Base-by-base conservation (phyloP, 2,329 filamentous ascomycete species). In the Orbilia blumenaviensis region DNA sequence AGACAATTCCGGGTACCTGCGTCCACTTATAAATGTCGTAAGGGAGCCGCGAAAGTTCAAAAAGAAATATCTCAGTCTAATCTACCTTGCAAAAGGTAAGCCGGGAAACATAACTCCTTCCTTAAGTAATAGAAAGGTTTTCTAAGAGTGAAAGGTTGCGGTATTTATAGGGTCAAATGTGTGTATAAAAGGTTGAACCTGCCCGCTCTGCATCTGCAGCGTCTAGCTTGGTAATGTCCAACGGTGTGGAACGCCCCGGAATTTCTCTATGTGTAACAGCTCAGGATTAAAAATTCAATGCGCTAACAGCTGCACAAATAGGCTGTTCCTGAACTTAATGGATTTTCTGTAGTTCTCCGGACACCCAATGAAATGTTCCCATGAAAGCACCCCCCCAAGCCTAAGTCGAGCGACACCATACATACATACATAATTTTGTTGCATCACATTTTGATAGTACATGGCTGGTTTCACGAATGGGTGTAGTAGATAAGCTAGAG, bases 231-330 rank as follows among this genome's bases (percentile, higher is more conserved):
- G n/a, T 58, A 36, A 36, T 36, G 54, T 16, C 34, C 21, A 9
- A 21, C 34, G 18, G 18, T 58, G 52, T 41, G 54, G 54, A 34
- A n/a, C 27, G 16, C n/a, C 27, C 18, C 48, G 25, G 48, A 12
- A 54, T 54, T 32, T 34, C n/a, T 54, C 7, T 34, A 54, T 41
- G 54, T 60, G 34, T 60, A 60, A 60, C 50, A 23, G 29, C 23
- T 60, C 54, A 34, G 54, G 23, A 60, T 60, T 25, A 32, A 21
- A 32, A 23, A 21, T 61, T 3, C 56, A 14, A 10, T 42, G 23
- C 14, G 23, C 56, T 23, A 14, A 10, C 44, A 44, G 32, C 36
- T 61, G 25, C 27, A 29, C 10, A 23, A n/a, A 44, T 29, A 42
- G 36, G 38, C 36, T 44, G 56, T 32, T 61, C 32, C 32, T 27